Evolutionary conservation across 2,329 filamentous ascomycete genomes (phyloP).

Genomic region (Aspergillus sp.): DNA sequence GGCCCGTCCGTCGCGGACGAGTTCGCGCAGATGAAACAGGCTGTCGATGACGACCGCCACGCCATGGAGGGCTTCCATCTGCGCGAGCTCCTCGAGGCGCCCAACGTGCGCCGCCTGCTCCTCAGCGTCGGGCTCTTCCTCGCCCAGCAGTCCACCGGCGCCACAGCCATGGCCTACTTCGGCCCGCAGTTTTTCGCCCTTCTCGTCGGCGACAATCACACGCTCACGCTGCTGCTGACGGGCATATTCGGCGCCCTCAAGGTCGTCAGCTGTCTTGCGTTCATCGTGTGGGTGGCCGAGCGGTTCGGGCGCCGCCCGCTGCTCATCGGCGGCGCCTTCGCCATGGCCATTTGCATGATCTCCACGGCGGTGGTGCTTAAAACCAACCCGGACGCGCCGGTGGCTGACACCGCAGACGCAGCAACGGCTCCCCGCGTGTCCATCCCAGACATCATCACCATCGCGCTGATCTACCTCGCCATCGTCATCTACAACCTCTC

Average conservation of each 20-base stretch:
- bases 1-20: constrained; percentile 39
- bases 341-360: constrained; percentile 47
- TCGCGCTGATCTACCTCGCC: constrained; percentile 55
- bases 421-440: constrained; percentile 36
- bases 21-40: constrained; percentile 50
- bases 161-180: constrained; percentile 55
- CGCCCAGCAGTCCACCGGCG: constrained; percentile 54
- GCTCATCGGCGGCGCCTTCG: constrained; percentile 47
- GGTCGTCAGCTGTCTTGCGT: constrained; percentile 49
- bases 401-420: not conserved
- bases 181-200: constrained; percentile 55
- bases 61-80: constrained; percentile 45
- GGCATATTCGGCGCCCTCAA: constrained; percentile 56
- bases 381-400: constrained; percentile 32
- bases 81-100: constrained; percentile 45
- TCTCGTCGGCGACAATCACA: constrained; percentile 45
- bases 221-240: constrained; percentile 49
- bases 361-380: constrained; percentile 49
- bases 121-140: constrained; percentile 49
- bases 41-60: constrained; percentile 45
- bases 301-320: constrained; percentile 52
- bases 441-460: constrained; percentile 48
- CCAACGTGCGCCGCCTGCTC: constrained; percentile 45
- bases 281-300: constrained; percentile 55
- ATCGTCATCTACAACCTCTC: constrained; percentile 47